Percentiles rank a stretch among this genome's conserved stretches.
Conservation (phyloP, 2,329 filamentous ascomycete species). For the Epichloe scottii region DNA sequence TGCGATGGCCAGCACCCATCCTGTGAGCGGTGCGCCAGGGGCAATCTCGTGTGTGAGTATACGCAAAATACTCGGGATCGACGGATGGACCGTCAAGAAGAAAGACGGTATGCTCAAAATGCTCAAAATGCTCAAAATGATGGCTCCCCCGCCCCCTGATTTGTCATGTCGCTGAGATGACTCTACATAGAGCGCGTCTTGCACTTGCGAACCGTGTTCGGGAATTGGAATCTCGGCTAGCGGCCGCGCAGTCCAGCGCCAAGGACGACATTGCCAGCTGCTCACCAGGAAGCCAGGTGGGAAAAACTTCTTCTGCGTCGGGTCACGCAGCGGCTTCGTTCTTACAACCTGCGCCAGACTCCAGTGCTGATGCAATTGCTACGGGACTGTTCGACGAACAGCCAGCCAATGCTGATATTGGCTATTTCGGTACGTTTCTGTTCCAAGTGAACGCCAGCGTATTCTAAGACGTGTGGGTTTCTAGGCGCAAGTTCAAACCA, state of each 20-base stretch:
- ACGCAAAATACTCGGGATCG: constrained; percentile 13
- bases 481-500: constrained; percentile 20
- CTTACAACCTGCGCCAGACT: constrained; percentile 10
- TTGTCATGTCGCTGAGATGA: neutral
- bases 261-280: neutral
- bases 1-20: constrained; percentile 12
- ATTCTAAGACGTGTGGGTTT: neutral
- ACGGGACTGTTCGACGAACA: constrained; percentile 17
- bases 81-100: constrained; percentile 13
- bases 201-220: constrained; percentile 2
- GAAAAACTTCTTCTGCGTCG: neutral
- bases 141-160: no score
- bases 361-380: constrained; percentile 15
- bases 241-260: neutral
- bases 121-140: neutral
- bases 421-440: constrained; percentile 13
- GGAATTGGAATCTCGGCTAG: constrained; percentile 1
- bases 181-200: neutral
- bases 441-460: neutral
- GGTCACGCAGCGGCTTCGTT: neutral
- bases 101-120: constrained; percentile 9
- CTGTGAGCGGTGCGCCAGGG: constrained; percentile 11
- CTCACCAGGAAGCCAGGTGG: neutral
- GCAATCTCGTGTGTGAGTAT: constrained; percentile 10
- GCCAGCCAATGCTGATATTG: constrained; percentile 13